Percentiles rank a stretch among this genome's conserved stretches.
These are phyloP conservation scores for Fusarium haematococcum DNA, from an alignment of 2,329 filamentous ascomycete species.

Conservation along the genomic window DNA sequence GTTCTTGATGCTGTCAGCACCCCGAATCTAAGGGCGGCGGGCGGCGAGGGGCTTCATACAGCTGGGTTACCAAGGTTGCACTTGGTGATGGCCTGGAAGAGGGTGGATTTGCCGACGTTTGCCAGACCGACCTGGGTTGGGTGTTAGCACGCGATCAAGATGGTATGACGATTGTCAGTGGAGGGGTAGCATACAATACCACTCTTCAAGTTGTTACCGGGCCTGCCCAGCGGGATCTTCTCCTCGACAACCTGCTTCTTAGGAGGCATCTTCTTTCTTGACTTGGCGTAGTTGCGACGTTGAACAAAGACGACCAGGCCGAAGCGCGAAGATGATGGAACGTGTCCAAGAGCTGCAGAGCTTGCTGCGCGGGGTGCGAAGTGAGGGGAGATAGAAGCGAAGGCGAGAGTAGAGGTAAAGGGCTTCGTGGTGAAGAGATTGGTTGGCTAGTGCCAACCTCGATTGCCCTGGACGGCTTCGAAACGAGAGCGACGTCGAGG, in stretches of 20 bases:
- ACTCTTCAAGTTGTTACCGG: slow-evolving; percentile 98
- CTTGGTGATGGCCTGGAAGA: slow-evolving; percentile 99
- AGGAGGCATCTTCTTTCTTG: slow-evolving; percentile 86
- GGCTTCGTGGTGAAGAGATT: slow-evolving; percentile 57
- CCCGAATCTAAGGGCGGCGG: slow-evolving; percentile 51
- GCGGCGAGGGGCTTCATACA: slow-evolving; percentile 65
- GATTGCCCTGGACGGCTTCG: slow-evolving; percentile 46
- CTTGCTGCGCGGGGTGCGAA: slow-evolving; percentile 72
- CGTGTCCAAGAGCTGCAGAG: slow-evolving; percentile 68
- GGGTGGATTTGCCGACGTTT: slow-evolving; percentile 98
- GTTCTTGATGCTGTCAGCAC: slow-evolving; percentile 72
- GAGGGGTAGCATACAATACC: slow-evolving; percentile 80
- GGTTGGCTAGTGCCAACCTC: slow-evolving; percentile 58
- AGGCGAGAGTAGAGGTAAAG: slow-evolving; percentile 52
- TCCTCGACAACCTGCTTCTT: slow-evolving; percentile 94
- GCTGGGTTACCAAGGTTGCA: slow-evolving; percentile 97
- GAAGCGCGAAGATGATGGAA: slow-evolving; percentile 63
- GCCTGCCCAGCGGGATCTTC: slow-evolving; percentile 95
- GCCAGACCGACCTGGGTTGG: slow-evolving; percentile 87
- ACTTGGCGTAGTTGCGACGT: slow-evolving; percentile 70
- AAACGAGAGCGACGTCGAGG: slow-evolving; percentile 39
- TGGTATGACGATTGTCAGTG: background rate
- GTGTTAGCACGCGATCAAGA: slow-evolving; percentile 39
- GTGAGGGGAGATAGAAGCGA: slow-evolving; percentile 64
- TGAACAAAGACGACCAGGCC: slow-evolving; percentile 63